Conservation (phyloP, 2,329 filamentous ascomycete species). For the Nemania sp. region DNA sequence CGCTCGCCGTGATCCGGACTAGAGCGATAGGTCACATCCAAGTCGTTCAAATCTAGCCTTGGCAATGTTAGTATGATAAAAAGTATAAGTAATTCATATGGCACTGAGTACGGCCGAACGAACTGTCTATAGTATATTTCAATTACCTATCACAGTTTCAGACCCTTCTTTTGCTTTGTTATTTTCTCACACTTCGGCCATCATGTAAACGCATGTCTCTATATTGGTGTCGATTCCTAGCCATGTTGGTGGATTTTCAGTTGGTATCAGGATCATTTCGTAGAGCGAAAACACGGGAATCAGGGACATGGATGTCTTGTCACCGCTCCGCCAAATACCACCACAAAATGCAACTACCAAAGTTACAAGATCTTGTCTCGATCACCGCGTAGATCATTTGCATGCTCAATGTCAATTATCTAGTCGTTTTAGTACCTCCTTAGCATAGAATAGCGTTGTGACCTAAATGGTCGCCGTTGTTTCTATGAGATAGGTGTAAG, state of each 20-base stretch:
- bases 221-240: neutral
- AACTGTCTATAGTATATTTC: neutral
- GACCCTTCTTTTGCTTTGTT: neutral
- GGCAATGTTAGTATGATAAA: neutral
- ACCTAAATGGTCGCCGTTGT: neutral
- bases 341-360: neutral
- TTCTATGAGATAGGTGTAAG: neutral
- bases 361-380: neutral
- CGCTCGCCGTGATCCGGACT: slow-evolving; percentile 8
- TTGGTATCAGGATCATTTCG: neutral
- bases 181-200: neutral
- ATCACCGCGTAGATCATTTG: neutral
- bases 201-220: neutral
- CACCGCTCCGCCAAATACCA: neutral
- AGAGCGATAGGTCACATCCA: neutral
- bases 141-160: neutral
- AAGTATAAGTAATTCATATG: neutral
- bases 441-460: neutral
- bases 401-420: neutral
- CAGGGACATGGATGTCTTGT: neutral
- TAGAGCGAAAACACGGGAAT: neutral
- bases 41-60: neutral
- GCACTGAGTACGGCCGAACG: neutral
- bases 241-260: neutral
- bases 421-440: neutral